phyloP scores from a whole-genome alignment of 164 flowering plant genomes.

The Vitis rupestris region DNA sequence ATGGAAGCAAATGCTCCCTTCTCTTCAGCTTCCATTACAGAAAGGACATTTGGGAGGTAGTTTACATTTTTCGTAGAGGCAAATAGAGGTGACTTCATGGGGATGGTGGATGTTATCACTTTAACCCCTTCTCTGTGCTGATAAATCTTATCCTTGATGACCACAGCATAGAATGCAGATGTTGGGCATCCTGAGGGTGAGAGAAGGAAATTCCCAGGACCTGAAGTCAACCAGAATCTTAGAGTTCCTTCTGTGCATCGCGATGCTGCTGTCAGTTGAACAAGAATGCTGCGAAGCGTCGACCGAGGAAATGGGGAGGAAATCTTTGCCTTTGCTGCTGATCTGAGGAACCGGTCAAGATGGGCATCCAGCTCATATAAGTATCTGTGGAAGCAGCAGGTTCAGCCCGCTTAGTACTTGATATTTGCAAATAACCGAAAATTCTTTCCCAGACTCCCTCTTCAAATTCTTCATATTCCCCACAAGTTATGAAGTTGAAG shows the following conservation, averaged over 20 bases:
- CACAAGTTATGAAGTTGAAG: not conserved
- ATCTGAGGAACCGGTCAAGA: slow-evolving; percentile 69
- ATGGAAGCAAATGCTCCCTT: slow-evolving; percentile 74
- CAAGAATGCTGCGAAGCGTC: slow-evolving; percentile 65
- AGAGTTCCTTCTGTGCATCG: slow-evolving; percentile 68
- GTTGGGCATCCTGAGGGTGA: slow-evolving; percentile 68
- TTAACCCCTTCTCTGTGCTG: slow-evolving; percentile 79
- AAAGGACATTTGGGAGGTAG: slow-evolving; percentile 82
- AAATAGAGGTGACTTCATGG: slow-evolving; percentile 75
- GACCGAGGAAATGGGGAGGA: slow-evolving; percentile 58
- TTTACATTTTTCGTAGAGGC: slow-evolving; percentile 89
- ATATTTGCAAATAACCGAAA: too few species aligned
- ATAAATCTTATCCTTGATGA: slow-evolving; percentile 52
- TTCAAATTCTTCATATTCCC: not conserved
- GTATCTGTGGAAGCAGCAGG: slow-evolving; percentile 33
- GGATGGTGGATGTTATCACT: slow-evolving; percentile 69
- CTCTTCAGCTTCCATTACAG: slow-evolving; percentile 84
- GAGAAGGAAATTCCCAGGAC: slow-evolving; percentile 86
- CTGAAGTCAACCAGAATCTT: slow-evolving; percentile 85
- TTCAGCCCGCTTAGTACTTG: not conserved
- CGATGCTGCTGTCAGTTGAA: slow-evolving; percentile 67
- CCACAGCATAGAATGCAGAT: slow-evolving; percentile 85
- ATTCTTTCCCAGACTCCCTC: not conserved
- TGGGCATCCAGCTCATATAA: slow-evolving; percentile 81
- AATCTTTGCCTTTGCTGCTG: slow-evolving; percentile 73